Evolutionary conservation across 306 rosid species (phyloP), one percentile per base, ranked within the genome.

Genomic region (Alnus glutinosa): DNA sequence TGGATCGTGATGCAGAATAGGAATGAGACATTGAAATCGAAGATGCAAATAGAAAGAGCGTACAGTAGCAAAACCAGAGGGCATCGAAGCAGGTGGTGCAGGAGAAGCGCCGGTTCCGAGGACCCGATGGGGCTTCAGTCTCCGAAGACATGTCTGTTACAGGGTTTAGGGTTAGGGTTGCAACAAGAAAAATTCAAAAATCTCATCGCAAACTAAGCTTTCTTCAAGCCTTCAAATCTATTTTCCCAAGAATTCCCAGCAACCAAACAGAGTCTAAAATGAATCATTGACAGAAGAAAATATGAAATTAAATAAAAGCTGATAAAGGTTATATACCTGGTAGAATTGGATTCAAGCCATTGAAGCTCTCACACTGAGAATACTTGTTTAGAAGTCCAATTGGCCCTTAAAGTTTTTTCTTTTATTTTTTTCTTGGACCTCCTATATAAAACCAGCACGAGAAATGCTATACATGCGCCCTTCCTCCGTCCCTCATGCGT

Each of bases 11-110:
- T 15, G 48, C 23, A 32, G 18, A 50, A 67, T 37, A 18, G 23
- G 0, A 9, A 67, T 23, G 55, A 30, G 18, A 66, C 52, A 30
- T 5, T 18, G n/a, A 55, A 55, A 34, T 8, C 39, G 28, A 55
- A 48, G 36, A 59, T 57, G 66, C 66, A 4, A 55, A 18, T 10
- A 32, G 50, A 19, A 12, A 58, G 46, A 34, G 42, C 81, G n/a
- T 90, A 92, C 97, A 88, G 76, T 94, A 94, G 87, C 98, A 94
- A 87, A 94, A 94, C 93, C 91, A 88, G 64, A 94, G 89, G 70
- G 97, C 89, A 66, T 94, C 91, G 71, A 94, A 94, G 85, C 75
- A 70, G 52, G 87, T 63, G 34, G 92, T 0, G 84, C 95, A 91
- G 3, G 92, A 86, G 18, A 91, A 77, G 76, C 82, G 75, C 75